Evolutionary conservation across 495 filamentous ascomycete species (phyloP), one percentile per base, ranked within the genome.

Genomic region (Penicillium taxi): DNA sequence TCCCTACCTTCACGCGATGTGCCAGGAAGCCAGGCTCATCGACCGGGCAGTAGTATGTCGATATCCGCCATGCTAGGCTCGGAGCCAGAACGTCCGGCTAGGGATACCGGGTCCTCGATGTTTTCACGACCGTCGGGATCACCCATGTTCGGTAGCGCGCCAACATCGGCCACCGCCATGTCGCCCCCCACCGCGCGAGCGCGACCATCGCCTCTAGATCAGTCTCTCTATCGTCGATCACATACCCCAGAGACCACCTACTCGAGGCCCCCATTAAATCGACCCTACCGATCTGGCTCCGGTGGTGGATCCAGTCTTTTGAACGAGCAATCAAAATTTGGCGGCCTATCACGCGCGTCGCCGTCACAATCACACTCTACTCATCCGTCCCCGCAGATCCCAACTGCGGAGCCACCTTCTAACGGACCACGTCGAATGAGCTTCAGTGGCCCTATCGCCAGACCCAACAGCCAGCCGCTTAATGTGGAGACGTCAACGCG

Each of bases 21-120:
- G 34, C 62, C 67, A 9, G 53, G 61, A 32, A 59, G 55, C 30
- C 53, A 69, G 27, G 50, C 60, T 21, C 64, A 72, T 55, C 73
- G 77, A 25, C 72, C 73, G 7, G 77, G 78, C 9, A 82, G 82
- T 59, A 84, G 82, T 66, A 96, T 98, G 91, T 94, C 91, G 14
- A 98, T 98, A 50, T 91, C 86, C 6, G 85, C 91, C 14, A 86
- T 98, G 73, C 75, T 98, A 31, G 78, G 73, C 33, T 59, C 66
- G 9, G 75, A 74, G 37, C 51, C 72, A 14, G 81, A 81, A 29
- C 76, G 77, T n/a, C 75, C 81, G 24, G 58, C 74, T 12, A 67
- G 75, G 34, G 74, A 84, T 44, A 55, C 72, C 28, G 57, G 64
- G 18, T 56, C 66, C 18, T 58, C 70, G 6, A 71, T 75, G 20